These are phyloP conservation scores for Euphorbia lathyris DNA, from an alignment of 345 rosid species.

Conservation along the genomic window DNA sequence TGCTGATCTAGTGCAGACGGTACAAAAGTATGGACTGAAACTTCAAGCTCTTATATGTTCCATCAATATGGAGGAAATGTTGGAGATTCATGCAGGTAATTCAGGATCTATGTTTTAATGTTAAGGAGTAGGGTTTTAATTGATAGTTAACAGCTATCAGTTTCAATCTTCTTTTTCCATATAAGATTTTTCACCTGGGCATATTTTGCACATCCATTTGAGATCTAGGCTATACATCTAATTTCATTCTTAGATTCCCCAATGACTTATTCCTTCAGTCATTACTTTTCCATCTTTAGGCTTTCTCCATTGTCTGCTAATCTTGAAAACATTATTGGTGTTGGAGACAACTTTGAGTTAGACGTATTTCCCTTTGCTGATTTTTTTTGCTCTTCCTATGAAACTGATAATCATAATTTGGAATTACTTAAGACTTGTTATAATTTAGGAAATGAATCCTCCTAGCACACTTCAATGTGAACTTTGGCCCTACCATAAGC, in stretches of 20 bases:
- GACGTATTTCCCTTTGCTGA: too few species aligned
- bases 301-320: background rate
- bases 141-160: background rate
- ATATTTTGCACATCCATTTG: background rate
- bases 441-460: too few species aligned
- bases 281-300: background rate
- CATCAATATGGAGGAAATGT: slow-evolving; percentile 99
- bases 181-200: background rate
- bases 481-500: too few species aligned
- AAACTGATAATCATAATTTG: too few species aligned
- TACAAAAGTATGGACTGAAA: slow-evolving; percentile 75
- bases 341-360: too few species aligned
- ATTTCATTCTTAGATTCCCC: background rate
- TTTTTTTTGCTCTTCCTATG: too few species aligned
- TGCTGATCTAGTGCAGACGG: slow-evolving; percentile 84
- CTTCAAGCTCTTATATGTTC: slow-evolving; percentile 90
- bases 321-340: too few species aligned
- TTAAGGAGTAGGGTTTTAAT: background rate
- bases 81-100: slow-evolving; percentile 96
- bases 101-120: background rate
- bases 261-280: slow-evolving; percentile 1
- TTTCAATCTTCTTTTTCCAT: background rate
- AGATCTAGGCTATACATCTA: background rate
- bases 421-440: too few species aligned
- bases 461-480: too few species aligned